Percentiles rank a stretch among this genome's conserved stretches.
These are phyloP conservation scores for Pisolithus orientalis DNA, from an alignment of 768 basidiomycete species.

Conservation along the genomic window DNA sequence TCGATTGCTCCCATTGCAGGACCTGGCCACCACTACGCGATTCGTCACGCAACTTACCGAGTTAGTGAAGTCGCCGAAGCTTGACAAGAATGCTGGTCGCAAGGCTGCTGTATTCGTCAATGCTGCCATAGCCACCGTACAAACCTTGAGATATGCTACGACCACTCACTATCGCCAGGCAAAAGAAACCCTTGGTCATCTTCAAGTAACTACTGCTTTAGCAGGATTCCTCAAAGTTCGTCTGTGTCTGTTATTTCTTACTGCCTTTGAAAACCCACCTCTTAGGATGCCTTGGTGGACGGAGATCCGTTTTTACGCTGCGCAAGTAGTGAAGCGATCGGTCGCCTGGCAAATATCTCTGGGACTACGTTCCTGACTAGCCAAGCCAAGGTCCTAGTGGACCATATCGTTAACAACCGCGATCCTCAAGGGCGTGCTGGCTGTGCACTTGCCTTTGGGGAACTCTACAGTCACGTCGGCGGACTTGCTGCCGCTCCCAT, in stretches of 20 bases:
- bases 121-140: slow-evolving; percentile 64
- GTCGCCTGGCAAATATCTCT: slow-evolving; percentile 76
- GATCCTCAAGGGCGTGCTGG: slow-evolving; percentile 91
- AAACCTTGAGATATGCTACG: slow-evolving; percentile 57
- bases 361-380: slow-evolving; percentile 78
- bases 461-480: slow-evolving; percentile 88
- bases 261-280: slow-evolving; percentile 7
- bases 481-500: slow-evolving; percentile 92
- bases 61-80: slow-evolving; percentile 62
- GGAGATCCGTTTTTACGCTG: slow-evolving; percentile 70
- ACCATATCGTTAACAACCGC: slow-evolving; percentile 91
- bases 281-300: slow-evolving; percentile 73
- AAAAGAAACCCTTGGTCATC: slow-evolving; percentile 59
- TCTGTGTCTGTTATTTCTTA: background rate
- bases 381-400: slow-evolving; percentile 86
- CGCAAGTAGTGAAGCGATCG: slow-evolving; percentile 83
- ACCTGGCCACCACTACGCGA: slow-evolving; percentile 48
- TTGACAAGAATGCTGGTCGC: slow-evolving; percentile 83
- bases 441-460: slow-evolving; percentile 86
- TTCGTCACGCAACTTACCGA: slow-evolving; percentile 57
- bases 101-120: slow-evolving; percentile 83
- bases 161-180: slow-evolving; percentile 48
- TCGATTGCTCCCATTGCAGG: slow-evolving; percentile 72
- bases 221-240: slow-evolving; percentile 74
- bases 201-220: slow-evolving; percentile 54